Evolutionary conservation across 2,329 filamentous ascomycete species (phyloP), one percentile per base, ranked within the genome.

Genomic region (Sclerotiophoma versabilis): DNA sequence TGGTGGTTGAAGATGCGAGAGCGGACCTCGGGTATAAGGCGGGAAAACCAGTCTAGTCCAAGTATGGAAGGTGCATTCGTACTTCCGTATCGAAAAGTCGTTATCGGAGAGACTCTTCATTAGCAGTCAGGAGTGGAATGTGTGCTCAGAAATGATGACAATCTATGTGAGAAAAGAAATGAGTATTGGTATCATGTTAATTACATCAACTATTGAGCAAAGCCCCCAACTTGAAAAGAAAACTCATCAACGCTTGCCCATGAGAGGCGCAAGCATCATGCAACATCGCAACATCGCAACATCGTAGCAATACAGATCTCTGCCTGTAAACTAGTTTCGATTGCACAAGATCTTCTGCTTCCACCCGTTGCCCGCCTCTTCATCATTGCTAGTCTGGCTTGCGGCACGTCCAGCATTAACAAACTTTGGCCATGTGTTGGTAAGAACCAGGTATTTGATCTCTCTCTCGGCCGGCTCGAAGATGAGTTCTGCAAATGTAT

Each of bases 401-500:
- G 59, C 64, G 7, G 59, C 59, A n/a, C 58, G 59, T 42, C 59
- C 60, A 30, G 63, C 51, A 51, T 69, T 71, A 15, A 74, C 68
- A 48, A 72, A 74, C 50, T 72, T 74, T 1, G 71, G 71, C 71
- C 72, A 74, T 0, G 71, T 74, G 36, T 74, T 74, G 6, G 68
- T 73, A 8, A 74, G 63, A 5, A 72, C 64, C 9, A 74, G 60
- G 37, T 74, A 74, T 50, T 74, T 74, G 57, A 73, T 72, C 54
- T 71, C 68, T 9, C 47, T 59, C 59, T 74, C 71, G 3, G 71
- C 68, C 4, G 45, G 39, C 38, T 70, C 67, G 37, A 74, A 74
- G 0, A 74, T 57, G 30, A 64, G 57, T 23, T 71, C 66, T 4
- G 54, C 56, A 33, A 74, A 74, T 1, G 49, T 49, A 0, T 62